phyloP scores from a whole-genome alignment of 192 early-diverging fungal genomes.

The Entophlyctis luteolus region DNA sequence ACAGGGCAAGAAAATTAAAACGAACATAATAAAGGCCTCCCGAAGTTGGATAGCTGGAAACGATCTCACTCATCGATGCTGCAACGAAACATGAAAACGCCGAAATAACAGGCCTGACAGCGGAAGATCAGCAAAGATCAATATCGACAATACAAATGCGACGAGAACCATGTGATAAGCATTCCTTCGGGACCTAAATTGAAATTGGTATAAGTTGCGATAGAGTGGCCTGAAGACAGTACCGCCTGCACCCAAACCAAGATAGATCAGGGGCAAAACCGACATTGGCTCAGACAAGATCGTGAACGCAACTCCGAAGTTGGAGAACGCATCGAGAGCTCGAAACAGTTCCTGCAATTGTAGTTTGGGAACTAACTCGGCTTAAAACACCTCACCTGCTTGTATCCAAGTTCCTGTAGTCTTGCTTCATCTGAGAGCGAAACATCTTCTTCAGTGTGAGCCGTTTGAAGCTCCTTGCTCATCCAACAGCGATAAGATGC shows the following conservation, averaged over 20 bases:
- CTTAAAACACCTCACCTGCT: conserved; percentile 11
- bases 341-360: conserved; percentile 13
- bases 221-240: background rate
- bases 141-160: background rate
- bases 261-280: conserved; percentile 23
- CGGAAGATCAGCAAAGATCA: background rate
- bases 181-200: conserved; percentile 20
- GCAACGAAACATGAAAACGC: conserved; percentile 16
- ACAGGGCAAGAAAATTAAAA: background rate
- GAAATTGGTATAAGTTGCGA: background rate
- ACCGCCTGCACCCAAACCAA: conserved; percentile 22
- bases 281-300: conserved; percentile 22
- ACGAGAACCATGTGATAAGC: conserved; percentile 22
- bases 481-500: no score
- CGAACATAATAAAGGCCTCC: conserved; percentile 27
- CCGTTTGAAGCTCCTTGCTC: no score
- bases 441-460: no score
- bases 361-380: background rate
- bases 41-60: conserved; percentile 27
- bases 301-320: conserved; percentile 29
- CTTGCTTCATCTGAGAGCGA: conserved; percentile 10
- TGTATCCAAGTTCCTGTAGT: conserved; percentile 21
- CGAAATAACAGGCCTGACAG: conserved; percentile 21
- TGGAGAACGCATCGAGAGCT: conserved; percentile 21
- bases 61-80: conserved; percentile 25